phyloP scores from a whole-genome alignment of 305 asterid genomes.

The Fraxinus sp. region DNA sequence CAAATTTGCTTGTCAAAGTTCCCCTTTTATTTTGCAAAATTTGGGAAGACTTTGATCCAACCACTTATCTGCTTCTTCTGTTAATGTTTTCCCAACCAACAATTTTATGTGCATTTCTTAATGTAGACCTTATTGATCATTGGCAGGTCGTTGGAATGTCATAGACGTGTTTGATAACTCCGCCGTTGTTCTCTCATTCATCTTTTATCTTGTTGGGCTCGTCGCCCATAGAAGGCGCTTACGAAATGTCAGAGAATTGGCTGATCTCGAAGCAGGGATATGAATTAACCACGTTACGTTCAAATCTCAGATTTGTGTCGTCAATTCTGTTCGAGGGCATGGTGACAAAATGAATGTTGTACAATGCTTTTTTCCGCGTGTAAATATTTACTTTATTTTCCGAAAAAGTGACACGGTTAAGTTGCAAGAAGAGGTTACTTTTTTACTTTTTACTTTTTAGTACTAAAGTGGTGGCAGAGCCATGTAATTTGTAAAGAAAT shows the following conservation, averaged over 20 bases:
- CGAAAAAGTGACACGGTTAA: not conserved
- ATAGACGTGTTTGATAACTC: constrained; percentile 52
- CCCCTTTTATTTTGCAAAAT: not conserved
- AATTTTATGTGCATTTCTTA: not conserved
- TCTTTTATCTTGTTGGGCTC: constrained; percentile 50
- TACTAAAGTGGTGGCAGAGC: not conserved
- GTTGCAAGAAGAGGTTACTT: not conserved
- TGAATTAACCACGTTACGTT: not conserved
- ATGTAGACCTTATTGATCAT: constrained; percentile 1
- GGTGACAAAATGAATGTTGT: not conserved
- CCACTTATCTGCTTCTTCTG: not conserved
- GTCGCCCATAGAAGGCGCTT: constrained; percentile 50
- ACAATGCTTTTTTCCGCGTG: not conserved
- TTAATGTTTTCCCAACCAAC: not conserved
- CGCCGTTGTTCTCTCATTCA: constrained; percentile 47
- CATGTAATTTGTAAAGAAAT: not conserved
- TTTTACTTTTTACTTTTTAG: not conserved
- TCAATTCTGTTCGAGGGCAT: not conserved
- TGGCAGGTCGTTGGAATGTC: constrained; percentile 54
- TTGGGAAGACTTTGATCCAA: not conserved
- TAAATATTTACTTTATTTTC: not conserved
- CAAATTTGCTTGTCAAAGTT: not conserved
- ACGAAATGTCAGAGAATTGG: constrained; percentile 49
- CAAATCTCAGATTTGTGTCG: not conserved
- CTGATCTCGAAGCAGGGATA: constrained; percentile 25